Base-by-base conservation (phyloP, 345 rosid species). In the Balakata baccata region DNA sequence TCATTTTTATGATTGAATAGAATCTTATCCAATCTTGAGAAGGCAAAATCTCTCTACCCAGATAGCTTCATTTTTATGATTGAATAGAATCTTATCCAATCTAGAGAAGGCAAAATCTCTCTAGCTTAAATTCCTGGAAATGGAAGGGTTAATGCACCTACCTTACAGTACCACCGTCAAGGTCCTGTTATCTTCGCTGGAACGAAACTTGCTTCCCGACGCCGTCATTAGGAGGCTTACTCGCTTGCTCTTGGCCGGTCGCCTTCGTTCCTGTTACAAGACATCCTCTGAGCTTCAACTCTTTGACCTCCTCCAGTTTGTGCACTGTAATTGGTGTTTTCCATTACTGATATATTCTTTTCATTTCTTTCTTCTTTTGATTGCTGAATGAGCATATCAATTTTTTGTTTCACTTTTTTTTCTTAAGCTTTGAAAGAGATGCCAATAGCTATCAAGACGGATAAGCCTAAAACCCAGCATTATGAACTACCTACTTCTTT, bases 401-500 rank as follows among this genome's bases (percentile, higher is more conserved):
- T 10, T 6, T 18, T 38, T 20, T 22, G 7, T 23, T 14, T 22
- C 3, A 7, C 1, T 56, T 7, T 38, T 51, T 12, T 46, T 5
- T 1, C 74, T 78, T 81, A 78, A 90, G 96, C 86, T 56, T 70
- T 94, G 10, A 85, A 74, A 75, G 86, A 92, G 77, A 92, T 92
- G 96, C 96, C 96, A 12, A 87, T 92, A 43, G 96, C 97, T 3
- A 74, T 90, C 81, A 72, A 81, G 50, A 89, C 97, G 0, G 92
- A 92, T 18, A 75, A 81, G 75, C 85, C 94, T 5, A 94, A 90
- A 84, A 64, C 84, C 7, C 96, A 90, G 45, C 96, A 90, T 80
- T 94, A 90, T 64, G 96, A 92, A 65, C 71, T 94, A n/a, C 93
- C 98, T 7, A 88, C 92, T 10, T 86, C 94, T 61, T 94, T 94